A percentile compares a stretch with the other conserved stretches of the same genome.
phyloP scores from a whole-genome alignment of 2,329 filamentous ascomycete species.

The Whalleya microplaca region DNA sequence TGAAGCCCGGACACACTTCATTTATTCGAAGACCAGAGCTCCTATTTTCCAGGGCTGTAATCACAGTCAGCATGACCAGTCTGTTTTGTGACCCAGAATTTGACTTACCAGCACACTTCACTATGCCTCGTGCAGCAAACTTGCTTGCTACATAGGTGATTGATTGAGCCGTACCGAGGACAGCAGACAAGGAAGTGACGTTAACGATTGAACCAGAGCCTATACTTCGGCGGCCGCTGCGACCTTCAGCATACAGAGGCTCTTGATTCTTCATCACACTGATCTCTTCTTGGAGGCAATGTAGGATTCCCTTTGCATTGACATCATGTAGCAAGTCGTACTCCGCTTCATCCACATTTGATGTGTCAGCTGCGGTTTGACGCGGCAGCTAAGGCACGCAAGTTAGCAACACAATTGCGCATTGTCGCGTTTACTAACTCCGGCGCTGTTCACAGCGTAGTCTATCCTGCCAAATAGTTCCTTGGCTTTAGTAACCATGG shows the following conservation, averaged over 20 bases:
- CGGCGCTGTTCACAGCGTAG: too few relatives aligned
- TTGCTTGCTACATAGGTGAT: slow-evolving; percentile 23
- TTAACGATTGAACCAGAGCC: slow-evolving; percentile 24
- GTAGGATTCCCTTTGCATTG: slow-evolving; percentile 24
- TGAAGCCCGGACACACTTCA: slow-evolving; percentile 26
- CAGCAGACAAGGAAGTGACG: slow-evolving; percentile 21
- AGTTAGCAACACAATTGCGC: too few relatives aligned
- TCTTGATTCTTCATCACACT: slow-evolving; percentile 23
- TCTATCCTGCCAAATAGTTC: too few relatives aligned
- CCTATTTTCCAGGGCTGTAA: slow-evolving; percentile 21
- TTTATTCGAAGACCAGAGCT: slow-evolving; percentile 24
- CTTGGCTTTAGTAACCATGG: too few relatives aligned
- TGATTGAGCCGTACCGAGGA: slow-evolving; percentile 4
- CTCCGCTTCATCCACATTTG: slow-evolving; percentile 15
- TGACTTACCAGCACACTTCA: slow-evolving; percentile 24
- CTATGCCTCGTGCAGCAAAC: slow-evolving; percentile 21
- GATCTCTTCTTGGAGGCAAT: slow-evolving; percentile 27
- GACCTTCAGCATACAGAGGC: slow-evolving; percentile 14
- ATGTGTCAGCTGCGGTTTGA: too few relatives aligned
- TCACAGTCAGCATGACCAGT: not conserved
- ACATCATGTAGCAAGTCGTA: slow-evolving; percentile 24
- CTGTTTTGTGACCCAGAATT: too few relatives aligned
- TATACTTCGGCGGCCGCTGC: slow-evolving; percentile 18
- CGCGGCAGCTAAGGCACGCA: too few relatives aligned
- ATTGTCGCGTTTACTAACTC: too few relatives aligned